phyloP scores from a whole-genome alignment of 2,329 filamentous ascomycete species.

The Curvularia spicifera region DNA sequence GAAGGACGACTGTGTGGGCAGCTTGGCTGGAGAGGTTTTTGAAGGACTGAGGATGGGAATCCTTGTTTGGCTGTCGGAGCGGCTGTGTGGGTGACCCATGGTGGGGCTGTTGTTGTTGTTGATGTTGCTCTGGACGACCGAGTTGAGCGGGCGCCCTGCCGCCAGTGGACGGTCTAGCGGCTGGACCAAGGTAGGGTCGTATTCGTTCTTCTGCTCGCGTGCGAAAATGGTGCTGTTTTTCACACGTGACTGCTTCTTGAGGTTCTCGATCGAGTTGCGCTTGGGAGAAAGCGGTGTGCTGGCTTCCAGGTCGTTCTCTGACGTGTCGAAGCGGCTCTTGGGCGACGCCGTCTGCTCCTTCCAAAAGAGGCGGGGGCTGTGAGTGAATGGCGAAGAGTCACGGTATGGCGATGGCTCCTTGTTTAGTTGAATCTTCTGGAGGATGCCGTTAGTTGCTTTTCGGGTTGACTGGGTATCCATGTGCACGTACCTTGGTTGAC shows the following conservation, averaged over 20 bases:
- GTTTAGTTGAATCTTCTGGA: slow-evolving; percentile 70
- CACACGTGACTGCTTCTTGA: slow-evolving; percentile 92
- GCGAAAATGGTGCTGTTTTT: slow-evolving; percentile 98
- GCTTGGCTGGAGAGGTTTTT: slow-evolving; percentile 62
- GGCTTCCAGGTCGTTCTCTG: slow-evolving; percentile 70
- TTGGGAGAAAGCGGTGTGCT: slow-evolving; percentile 72
- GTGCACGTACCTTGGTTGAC: slow-evolving; percentile 65
- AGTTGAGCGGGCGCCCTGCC: slow-evolving; percentile 62
- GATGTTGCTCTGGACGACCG: slow-evolving; percentile 69
- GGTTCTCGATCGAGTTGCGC: slow-evolving; percentile 90
- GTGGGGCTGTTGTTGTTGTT: slow-evolving; percentile 35
- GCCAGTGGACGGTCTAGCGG: slow-evolving; percentile 83
- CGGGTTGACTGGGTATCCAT: slow-evolving; percentile 16
- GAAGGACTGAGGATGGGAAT: slow-evolving; percentile 65
- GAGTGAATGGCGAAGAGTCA: slow-evolving; percentile 76
- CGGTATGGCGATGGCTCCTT: slow-evolving; percentile 78
- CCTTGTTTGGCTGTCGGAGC: slow-evolving; percentile 65
- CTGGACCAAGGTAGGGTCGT: slow-evolving; percentile 80
- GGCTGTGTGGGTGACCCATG: slow-evolving; percentile 50
- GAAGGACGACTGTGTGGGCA: slow-evolving; percentile 60
- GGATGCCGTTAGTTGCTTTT: slow-evolving; percentile 29
- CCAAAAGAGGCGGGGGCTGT: slow-evolving; percentile 90
- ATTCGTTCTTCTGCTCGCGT: slow-evolving; percentile 88
- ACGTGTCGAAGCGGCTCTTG: slow-evolving; percentile 60
- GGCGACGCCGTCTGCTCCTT: slow-evolving; percentile 73